Base-by-base conservation (phyloP, 2,329 filamentous ascomycete genomes). In the Ramichloridium luteum region DNA sequence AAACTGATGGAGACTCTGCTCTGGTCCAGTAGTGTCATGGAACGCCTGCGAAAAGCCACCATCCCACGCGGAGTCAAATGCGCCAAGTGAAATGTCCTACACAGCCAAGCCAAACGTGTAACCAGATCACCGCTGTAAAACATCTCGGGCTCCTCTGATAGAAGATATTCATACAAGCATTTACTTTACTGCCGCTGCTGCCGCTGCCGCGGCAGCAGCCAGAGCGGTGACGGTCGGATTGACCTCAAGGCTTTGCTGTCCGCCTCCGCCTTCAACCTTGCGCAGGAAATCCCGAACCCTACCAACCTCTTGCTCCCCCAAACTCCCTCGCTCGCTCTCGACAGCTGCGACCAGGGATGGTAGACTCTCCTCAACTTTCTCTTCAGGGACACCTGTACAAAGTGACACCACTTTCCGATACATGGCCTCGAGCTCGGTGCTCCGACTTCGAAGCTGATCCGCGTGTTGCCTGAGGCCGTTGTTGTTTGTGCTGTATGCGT, bases 391-490 rank as follows among this genome's bases (percentile, higher is more conserved):
- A 6, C 75, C 77, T 0, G 85, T 93, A 53, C 88, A 94, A 9
- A 94, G 63, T 32, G 80, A 76, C 14, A 98, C 84, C 16, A 96
- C 82, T 43, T 79, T 80, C 15, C 85, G 72, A 54, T 94, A 94
- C 57, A 90, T 84, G 43, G 79, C 67, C 50, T 93, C 88, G 3
- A 93, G 67, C 32, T 93, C 85, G 4, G 76, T 77, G 46, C 83
- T 88, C 37, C 81, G 76, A 16, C 78, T 77, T 53, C 83, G 78
- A 6, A 98, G 68, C 4, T 70, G 70, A 12, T 71, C 68, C 2
- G 84, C 77, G 45, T 79, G 73, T 30, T 73, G 71, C 32, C 72
- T 64, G 9, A 90, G 73, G 12, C 69, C 64, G 25, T 70, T 65
- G 27, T 84, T 83, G 28, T 84, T 76, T 9, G 64, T 61, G 34